These are phyloP conservation scores for Lyophyllum decastes DNA, from an alignment of 768 basidiomycete genomes.

Conservation along the genomic window DNA sequence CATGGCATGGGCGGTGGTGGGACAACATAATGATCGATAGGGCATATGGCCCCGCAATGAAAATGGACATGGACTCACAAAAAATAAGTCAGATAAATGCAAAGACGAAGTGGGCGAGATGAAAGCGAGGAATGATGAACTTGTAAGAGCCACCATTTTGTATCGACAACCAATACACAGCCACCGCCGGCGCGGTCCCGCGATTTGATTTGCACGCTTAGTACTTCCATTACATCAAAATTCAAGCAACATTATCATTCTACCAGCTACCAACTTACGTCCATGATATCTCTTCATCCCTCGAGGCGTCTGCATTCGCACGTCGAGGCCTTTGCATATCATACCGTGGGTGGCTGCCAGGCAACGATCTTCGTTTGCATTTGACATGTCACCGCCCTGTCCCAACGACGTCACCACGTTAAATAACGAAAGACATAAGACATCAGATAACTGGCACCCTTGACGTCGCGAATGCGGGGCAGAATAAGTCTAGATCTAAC, in stretches of 20 bases:
- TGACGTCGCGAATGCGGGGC: constrained; percentile 9
- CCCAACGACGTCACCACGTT: constrained; percentile 5
- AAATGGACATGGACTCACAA: constrained; percentile 10
- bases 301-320: no score
- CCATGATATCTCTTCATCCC: not conserved
- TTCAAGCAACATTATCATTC: constrained; percentile 3
- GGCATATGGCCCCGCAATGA: not conserved
- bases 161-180: constrained; percentile 15
- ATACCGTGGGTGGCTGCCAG: constrained; percentile 2
- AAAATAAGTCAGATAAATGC: constrained; percentile 17
- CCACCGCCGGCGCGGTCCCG: constrained; percentile 21
- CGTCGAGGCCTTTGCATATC: not conserved
- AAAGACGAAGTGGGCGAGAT: constrained; percentile 12
- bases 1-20: constrained; percentile 1
- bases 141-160: constrained; percentile 16
- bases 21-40: constrained; percentile 30
- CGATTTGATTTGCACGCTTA: not conserved
- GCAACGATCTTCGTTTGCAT: constrained; percentile 19
- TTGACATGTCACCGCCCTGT: constrained; percentile 16
- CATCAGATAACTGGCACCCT: constrained; percentile 10
- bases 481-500: constrained; percentile 8
- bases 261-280: not conserved
- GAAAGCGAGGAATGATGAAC: constrained; percentile 17
- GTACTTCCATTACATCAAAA: constrained; percentile 1
- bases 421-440: constrained; percentile 1